These are phyloP conservation scores for Ascosphaera apis DNA, from an alignment of 2,329 filamentous ascomycete genomes.

Conservation along the genomic window DNA sequence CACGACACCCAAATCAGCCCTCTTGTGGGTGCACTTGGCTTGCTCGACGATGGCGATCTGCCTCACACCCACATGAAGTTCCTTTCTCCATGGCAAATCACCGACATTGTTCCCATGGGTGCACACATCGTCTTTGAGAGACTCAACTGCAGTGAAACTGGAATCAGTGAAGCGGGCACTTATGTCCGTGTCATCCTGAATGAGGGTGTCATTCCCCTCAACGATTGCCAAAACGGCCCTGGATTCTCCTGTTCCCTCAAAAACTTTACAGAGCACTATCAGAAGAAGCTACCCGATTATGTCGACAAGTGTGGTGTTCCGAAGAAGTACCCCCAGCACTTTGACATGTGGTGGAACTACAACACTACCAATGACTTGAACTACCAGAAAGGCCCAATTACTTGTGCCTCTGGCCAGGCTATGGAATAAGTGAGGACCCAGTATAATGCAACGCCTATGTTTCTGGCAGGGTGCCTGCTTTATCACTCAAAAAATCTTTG, in stretches of 20 bases:
- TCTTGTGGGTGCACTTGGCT: slow-evolving; percentile 28
- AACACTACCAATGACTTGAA: not conserved
- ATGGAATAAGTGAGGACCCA: too few relatives aligned
- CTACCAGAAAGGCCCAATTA: not conserved
- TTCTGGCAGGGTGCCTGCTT: too few relatives aligned
- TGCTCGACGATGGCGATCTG: slow-evolving; percentile 22
- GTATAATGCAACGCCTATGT: too few relatives aligned
- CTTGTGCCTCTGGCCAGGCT: too few relatives aligned
- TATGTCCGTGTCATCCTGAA: slow-evolving; percentile 34
- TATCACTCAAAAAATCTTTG: too few relatives aligned
- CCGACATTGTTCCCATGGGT: slow-evolving; percentile 34
- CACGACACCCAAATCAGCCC: slow-evolving; percentile 37
- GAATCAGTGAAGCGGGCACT: slow-evolving; percentile 6
- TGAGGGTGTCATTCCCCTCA: slow-evolving; percentile 29
- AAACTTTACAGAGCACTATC: slow-evolving; percentile 15
- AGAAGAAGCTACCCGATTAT: not conserved
- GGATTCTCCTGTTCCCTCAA: slow-evolving; percentile 24
- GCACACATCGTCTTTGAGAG: slow-evolving; percentile 32
- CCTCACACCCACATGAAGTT: slow-evolving; percentile 23
- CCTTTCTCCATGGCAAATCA: slow-evolving; percentile 30
- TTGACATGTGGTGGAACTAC: not conserved
- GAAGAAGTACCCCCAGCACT: not conserved
- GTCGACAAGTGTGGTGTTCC: not conserved
- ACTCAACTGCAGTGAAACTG: slow-evolving; percentile 18
- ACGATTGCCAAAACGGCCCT: slow-evolving; percentile 24